Evolutionary conservation across 2,329 filamentous ascomycete genomes (phyloP).

Genomic region (Colletotrichum agaves): DNA sequence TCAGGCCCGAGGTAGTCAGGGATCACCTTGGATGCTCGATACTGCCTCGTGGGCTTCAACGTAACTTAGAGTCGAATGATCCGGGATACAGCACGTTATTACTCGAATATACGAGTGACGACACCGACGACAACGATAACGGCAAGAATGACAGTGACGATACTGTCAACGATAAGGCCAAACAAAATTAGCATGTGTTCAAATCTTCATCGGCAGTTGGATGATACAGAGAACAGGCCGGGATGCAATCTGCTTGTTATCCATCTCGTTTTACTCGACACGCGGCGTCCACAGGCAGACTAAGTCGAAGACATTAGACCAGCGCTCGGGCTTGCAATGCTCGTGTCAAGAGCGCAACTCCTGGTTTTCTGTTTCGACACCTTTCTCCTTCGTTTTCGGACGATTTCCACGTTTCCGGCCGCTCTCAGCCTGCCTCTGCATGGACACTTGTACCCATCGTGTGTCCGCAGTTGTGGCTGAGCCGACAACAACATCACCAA

Average conservation of each 20-base stretch:
- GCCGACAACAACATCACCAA: not conserved
- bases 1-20: no score
- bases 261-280: not conserved
- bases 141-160: not conserved
- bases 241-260: not conserved
- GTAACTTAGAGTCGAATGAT: no score
- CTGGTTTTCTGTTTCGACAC: not conserved
- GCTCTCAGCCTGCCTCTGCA: not conserved
- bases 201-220: no score
- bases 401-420: not conserved
- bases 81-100: no score
- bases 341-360: not conserved
- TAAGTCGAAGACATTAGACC: slow-evolving; percentile 8
- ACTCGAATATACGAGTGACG: no score
- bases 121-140: no score
- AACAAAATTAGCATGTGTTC: not conserved
- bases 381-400: not conserved
- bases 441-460: not conserved
- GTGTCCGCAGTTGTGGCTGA: slow-evolving; percentile 15
- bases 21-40: no score
- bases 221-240: not conserved
- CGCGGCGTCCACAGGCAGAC: not conserved
- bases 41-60: no score
- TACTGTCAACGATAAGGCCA: no score
- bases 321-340: slow-evolving; percentile 1